A percentile compares a stretch with the other conserved stretches of the same genome.
phyloP scores from a whole-genome alignment of 257 asterid genomes.

The Scutellaria galericulata region DNA sequence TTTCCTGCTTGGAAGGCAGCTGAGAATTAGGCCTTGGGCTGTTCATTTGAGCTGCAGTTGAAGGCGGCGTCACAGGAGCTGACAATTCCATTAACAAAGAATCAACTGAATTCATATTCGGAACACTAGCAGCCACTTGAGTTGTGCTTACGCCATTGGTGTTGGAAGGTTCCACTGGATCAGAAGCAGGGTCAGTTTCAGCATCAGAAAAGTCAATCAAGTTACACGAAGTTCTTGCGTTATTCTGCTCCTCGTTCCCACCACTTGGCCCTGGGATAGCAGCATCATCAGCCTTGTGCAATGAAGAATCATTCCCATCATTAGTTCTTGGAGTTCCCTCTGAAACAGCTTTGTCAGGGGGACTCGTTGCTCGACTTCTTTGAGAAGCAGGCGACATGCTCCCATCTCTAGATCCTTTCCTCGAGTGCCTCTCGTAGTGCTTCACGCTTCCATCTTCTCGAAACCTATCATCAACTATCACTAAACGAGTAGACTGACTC shows the following conservation, averaged over 20 bases:
- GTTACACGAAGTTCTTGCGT: slow-evolving; percentile 39
- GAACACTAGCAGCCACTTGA: slow-evolving; percentile 40
- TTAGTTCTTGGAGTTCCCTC: slow-evolving; percentile 51
- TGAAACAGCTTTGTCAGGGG: slow-evolving; percentile 44
- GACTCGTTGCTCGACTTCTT: slow-evolving; percentile 33
- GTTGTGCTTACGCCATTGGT: slow-evolving; percentile 31
- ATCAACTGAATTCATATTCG: slow-evolving; percentile 49
- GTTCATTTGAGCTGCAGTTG: slow-evolving; percentile 35
- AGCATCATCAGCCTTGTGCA: slow-evolving; percentile 54
- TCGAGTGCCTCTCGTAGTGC: slow-evolving; percentile 47
- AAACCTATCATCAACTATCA: slow-evolving; percentile 90
- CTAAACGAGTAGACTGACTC: slow-evolving; percentile 57
- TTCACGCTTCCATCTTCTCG: slow-evolving; percentile 71
- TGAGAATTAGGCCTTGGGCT: slow-evolving; percentile 30
- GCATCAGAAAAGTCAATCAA: slow-evolving; percentile 76
- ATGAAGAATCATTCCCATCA: slow-evolving; percentile 34
- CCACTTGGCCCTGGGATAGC: slow-evolving; percentile 28
- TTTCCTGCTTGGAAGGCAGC: slow-evolving; percentile 21
- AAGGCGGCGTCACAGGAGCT: slow-evolving; percentile 39
- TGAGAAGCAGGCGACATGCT: slow-evolving; percentile 58
- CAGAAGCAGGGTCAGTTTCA: slow-evolving; percentile 43
- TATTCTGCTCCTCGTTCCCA: slow-evolving; percentile 40
- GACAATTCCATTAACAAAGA: slow-evolving; percentile 60
- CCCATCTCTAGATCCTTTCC: slow-evolving; percentile 43
- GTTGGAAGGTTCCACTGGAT: slow-evolving; percentile 36